Percentiles rank a stretch among this genome's conserved stretches.
phyloP scores from a whole-genome alignment of 768 basidiomycete genomes.

The Mycena epipterygia region DNA sequence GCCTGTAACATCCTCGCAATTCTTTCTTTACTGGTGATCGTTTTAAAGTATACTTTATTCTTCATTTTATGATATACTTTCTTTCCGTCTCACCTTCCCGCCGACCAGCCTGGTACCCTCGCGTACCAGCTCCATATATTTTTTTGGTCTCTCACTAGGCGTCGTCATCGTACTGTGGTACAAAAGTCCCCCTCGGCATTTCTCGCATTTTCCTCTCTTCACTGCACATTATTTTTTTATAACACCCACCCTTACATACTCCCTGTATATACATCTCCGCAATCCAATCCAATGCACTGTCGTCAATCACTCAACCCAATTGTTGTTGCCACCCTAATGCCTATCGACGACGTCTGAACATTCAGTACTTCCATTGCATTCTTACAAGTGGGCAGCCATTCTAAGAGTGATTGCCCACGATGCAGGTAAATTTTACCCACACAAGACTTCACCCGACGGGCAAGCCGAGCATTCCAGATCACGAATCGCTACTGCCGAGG shows the following conservation, averaged over 20 bases:
- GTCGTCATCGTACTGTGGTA: slow-evolving; percentile 33
- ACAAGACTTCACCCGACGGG: slow-evolving; percentile 26
- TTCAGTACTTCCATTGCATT: slow-evolving; percentile 27
- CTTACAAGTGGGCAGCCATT: slow-evolving; percentile 19
- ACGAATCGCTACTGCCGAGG: slow-evolving; percentile 28
- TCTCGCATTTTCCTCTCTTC: slow-evolving; percentile 17
- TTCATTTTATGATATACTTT: slow-evolving; percentile 81
- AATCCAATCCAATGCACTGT: slow-evolving; percentile 35
- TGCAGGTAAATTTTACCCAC: slow-evolving; percentile 36
- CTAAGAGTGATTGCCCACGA: not conserved
- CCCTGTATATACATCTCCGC: slow-evolving; percentile 35
- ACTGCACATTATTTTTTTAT: slow-evolving; percentile 37
- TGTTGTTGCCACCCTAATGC: not conserved
- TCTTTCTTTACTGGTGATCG: slow-evolving; percentile 63
- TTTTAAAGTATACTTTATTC: slow-evolving; percentile 86
- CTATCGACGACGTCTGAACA: slow-evolving; percentile 11
- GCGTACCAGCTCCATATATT: slow-evolving; percentile 30
- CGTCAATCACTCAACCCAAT: slow-evolving; percentile 26
- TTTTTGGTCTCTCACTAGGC: slow-evolving; percentile 31
- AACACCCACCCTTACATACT: slow-evolving; percentile 29
- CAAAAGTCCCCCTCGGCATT: slow-evolving; percentile 36
- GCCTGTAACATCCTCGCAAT: slow-evolving; percentile 56
- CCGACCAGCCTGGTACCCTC: slow-evolving; percentile 36
- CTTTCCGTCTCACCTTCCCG: slow-evolving; percentile 34
- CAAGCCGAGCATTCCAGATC: slow-evolving; percentile 30